These are phyloP conservation scores for Salvia miltiorrhiza DNA, from an alignment of 257 asterid genomes.

Conservation along the genomic window DNA sequence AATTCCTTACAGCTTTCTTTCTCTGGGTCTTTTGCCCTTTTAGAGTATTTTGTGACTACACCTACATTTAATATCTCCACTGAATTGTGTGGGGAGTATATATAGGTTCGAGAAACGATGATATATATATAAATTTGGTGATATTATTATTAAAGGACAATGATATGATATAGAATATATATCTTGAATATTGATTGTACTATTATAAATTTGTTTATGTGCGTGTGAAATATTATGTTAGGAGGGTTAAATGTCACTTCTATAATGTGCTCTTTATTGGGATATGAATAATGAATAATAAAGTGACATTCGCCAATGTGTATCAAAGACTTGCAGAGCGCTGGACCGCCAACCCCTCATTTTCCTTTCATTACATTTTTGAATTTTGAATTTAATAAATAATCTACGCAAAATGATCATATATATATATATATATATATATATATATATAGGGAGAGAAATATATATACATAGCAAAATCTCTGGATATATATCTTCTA, in stretches of 20 bases:
- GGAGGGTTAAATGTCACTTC: constrained; percentile 4
- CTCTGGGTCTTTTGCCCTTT: no score
- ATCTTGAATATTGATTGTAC: background rate
- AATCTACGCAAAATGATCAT: no score
- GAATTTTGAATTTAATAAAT: no score
- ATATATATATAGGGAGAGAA: no score
- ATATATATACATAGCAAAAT: background rate
- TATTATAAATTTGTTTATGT: background rate
- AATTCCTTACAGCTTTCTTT: no score
- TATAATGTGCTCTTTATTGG: constrained; percentile 15
- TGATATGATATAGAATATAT: background rate
- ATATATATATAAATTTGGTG: no score
- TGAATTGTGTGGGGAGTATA: no score
- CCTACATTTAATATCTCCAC: background rate
- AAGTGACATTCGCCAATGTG: constrained; percentile 16
- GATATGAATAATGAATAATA: constrained; percentile 5
- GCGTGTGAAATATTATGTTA: background rate
- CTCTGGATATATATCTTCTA: background rate
- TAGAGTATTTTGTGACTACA: background rate
- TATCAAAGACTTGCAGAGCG: constrained; percentile 10
- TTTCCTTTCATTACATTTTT: no score
- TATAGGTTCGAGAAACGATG: no score
- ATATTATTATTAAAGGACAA: background rate
- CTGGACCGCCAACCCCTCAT: constrained; percentile 21
- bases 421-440: no score